Conservation (phyloP, 1,139 yeast species). For the Diutina pseudorugosa region DNA sequence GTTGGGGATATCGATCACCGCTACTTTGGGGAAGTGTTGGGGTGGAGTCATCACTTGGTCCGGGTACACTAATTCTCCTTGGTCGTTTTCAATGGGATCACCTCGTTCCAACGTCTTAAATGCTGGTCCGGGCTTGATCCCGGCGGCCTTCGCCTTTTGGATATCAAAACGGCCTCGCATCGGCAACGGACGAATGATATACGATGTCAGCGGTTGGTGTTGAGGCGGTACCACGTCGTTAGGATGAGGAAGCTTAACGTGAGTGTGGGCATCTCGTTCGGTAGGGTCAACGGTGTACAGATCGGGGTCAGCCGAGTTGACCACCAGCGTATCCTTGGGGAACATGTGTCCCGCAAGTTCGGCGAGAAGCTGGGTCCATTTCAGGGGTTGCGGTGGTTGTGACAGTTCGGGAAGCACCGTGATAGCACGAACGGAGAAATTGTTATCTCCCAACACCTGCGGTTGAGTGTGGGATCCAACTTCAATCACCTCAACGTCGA, state of each 20-base stretch:
- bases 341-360: constrained; percentile 35
- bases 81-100: constrained; percentile 38
- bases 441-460: constrained; percentile 35
- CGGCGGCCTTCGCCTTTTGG: constrained; percentile 51
- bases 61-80: constrained; percentile 51
- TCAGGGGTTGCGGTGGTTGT: background rate
- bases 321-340: constrained; percentile 30
- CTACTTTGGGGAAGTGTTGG: constrained; percentile 43
- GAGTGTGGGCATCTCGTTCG: constrained; percentile 32
- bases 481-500: constrained; percentile 36
- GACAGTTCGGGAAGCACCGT: constrained; percentile 14
- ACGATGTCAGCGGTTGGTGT: constrained; percentile 32
- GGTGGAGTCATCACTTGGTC: constrained; percentile 62
- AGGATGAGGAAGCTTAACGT: constrained; percentile 22
- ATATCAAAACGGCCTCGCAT: constrained; percentile 70
- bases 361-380: constrained; percentile 9
- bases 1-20: constrained; percentile 68
- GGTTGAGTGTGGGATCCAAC: constrained; percentile 15
- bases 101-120: background rate
- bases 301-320: constrained; percentile 24
- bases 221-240: constrained; percentile 9
- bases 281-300: constrained; percentile 29
- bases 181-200: constrained; percentile 53
- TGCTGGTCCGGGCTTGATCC: constrained; percentile 54
- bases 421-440: constrained; percentile 41